Conservation (phyloP, 1,139 yeast genomes). For the Blastobotrys aristatus region DNA sequence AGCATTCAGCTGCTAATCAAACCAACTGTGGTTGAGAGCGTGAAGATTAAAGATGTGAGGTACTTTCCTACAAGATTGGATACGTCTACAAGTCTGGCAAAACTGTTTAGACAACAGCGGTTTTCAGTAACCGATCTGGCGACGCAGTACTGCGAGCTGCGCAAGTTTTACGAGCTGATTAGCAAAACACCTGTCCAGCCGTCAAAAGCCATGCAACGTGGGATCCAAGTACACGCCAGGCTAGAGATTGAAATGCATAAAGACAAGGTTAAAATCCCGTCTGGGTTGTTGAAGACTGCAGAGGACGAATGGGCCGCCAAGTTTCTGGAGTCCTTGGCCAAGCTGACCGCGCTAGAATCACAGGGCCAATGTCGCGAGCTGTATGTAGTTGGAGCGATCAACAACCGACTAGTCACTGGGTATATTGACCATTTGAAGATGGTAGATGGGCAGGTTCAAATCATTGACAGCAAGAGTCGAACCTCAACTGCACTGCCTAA, state of each 20-base stretch:
- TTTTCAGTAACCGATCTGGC: slow-evolving; percentile 29
- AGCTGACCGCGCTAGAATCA: slow-evolving; percentile 6
- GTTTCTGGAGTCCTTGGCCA: slow-evolving; percentile 12
- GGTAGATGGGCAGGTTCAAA: slow-evolving; percentile 15
- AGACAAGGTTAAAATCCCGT: slow-evolving; percentile 13
- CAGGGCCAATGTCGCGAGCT: slow-evolving; percentile 28
- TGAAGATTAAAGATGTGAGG: slow-evolving; percentile 7
- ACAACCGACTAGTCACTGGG: slow-evolving; percentile 28
- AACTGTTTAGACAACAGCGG: slow-evolving; percentile 9
- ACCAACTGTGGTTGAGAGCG: neutral
- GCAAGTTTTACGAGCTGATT: slow-evolving; percentile 21
- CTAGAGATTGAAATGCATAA: slow-evolving; percentile 25
- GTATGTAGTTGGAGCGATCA: slow-evolving; percentile 29
- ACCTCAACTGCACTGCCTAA: slow-evolving; percentile 18
- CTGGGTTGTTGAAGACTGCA: slow-evolving; percentile 2
- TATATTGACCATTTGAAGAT: slow-evolving; percentile 29
- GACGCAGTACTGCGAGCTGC: slow-evolving; percentile 29
- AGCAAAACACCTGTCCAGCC: slow-evolving; percentile 9
- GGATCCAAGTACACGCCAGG: slow-evolving; percentile 28
- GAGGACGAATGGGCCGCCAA: slow-evolving; percentile 23
- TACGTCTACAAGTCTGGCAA: neutral
- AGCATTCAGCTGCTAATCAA: neutral
- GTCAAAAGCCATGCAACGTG: slow-evolving; percentile 24
- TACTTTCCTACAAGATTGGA: slow-evolving; percentile 9
- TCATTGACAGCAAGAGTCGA: slow-evolving; percentile 34